These are phyloP conservation scores for Rhizoctonia solani DNA, from an alignment of 1,284 basidiomycete genomes.

Conservation along the genomic window DNA sequence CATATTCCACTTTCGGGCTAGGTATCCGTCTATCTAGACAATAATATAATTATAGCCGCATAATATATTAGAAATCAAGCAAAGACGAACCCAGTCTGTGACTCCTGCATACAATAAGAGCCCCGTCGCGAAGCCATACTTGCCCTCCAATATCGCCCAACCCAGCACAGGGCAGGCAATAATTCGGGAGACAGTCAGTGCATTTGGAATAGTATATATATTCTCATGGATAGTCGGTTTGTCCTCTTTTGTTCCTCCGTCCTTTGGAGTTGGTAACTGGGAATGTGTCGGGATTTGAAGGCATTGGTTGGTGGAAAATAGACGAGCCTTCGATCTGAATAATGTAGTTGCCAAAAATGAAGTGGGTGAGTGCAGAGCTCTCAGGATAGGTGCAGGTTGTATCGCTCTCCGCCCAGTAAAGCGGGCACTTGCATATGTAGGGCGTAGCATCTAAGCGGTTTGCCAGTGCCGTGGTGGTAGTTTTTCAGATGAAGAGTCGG, in stretches of 20 bases:
- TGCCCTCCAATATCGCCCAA: conserved; percentile 85
- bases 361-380: background rate
- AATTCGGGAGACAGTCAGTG: conserved; percentile 87
- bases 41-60: background rate
- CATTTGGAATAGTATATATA: conserved; percentile 93
- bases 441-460: background rate
- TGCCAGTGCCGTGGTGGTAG: background rate
- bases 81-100: conserved; percentile 77
- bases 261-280: background rate
- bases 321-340: background rate
- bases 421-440: background rate
- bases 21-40: conserved; percentile 82
- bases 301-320: background rate
- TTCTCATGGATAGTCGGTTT: conserved; percentile 66
- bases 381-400: background rate
- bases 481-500: background rate
- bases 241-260: background rate
- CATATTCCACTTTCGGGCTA: conserved; percentile 87
- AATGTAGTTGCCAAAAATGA: background rate
- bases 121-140: conserved; percentile 78
- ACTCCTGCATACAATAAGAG: conserved; percentile 87
- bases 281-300: background rate
- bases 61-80: conserved; percentile 27
- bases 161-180: conserved; percentile 87
- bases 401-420: background rate